Evolutionary conservation across 202 grass and related monocot species (phyloP).

Genomic region (Panicum hallii): DNA sequence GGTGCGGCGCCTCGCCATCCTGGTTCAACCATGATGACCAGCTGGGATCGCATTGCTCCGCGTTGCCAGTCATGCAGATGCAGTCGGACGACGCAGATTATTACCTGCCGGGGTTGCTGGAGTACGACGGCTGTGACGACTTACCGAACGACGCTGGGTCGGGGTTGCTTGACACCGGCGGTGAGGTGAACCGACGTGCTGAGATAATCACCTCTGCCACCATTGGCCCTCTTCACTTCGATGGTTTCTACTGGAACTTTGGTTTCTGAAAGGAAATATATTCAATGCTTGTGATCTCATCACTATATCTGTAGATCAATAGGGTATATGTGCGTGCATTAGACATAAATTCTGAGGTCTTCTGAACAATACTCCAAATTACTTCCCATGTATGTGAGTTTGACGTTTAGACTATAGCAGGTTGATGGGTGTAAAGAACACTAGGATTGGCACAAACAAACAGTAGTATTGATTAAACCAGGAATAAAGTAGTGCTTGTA

Average conservation of each 20-base stretch:
- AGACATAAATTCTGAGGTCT: background rate
- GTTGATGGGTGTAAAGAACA: constrained; percentile 13
- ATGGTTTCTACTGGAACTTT: constrained; percentile 23
- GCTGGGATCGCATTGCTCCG: background rate
- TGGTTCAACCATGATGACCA: background rate
- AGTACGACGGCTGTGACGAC: background rate
- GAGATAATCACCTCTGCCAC: background rate
- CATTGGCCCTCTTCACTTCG: constrained; percentile 2
- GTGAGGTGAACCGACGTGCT: background rate
- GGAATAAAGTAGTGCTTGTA: background rate
- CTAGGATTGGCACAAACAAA: background rate
- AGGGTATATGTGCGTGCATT: background rate
- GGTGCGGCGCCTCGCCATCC: background rate
- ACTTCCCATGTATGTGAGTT: background rate
- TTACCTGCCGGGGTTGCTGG: constrained; percentile 35
- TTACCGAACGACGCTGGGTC: background rate
- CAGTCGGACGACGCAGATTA: background rate
- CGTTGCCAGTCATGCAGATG: background rate
- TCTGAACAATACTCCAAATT: background rate
- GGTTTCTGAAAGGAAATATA: background rate
- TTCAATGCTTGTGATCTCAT: background rate
- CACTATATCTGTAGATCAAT: background rate
- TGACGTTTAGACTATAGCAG: background rate
- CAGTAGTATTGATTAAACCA: background rate
- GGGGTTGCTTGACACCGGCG: background rate